These are phyloP conservation scores for Endotrypanum monterogeii DNA, from an alignment of 208 protist species.

Conservation along the genomic window DNA sequence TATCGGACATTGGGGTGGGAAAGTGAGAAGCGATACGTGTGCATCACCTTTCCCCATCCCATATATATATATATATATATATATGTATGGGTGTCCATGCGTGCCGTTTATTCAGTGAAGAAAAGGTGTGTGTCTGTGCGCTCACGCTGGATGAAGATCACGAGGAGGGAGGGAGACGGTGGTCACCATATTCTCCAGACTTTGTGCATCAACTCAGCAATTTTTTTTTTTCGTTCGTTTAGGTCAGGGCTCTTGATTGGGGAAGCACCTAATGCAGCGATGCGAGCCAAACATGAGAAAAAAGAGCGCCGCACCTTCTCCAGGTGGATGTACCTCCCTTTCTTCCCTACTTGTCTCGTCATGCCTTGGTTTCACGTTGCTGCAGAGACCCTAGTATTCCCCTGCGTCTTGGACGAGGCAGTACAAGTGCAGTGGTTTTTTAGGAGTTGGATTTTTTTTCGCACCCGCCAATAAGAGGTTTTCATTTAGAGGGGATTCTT, in stretches of 20 bases:
- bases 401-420: slow-evolving; percentile 80
- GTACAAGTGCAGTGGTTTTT: slow-evolving; percentile 46
- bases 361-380: neutral
- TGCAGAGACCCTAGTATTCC: slow-evolving; percentile 35
- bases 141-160: neutral
- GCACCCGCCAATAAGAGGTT: neutral
- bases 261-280: no score
- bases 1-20: no score
- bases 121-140: slow-evolving; percentile 2
- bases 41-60: no score
- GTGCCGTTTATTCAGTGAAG: no score
- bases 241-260: neutral
- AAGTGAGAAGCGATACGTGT: no score
- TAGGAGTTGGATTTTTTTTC: neutral
- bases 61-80: no score
- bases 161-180: no score
- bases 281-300: neutral
- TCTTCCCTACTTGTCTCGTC: neutral
- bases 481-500: neutral
- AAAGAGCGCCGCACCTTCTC: neutral
- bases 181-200: neutral
- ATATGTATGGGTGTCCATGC: no score
- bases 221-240: neutral
- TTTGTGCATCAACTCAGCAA: neutral
- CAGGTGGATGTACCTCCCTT: neutral